phyloP scores from a whole-genome alignment of 306 rosid genomes.

The Vigna mungo region DNA sequence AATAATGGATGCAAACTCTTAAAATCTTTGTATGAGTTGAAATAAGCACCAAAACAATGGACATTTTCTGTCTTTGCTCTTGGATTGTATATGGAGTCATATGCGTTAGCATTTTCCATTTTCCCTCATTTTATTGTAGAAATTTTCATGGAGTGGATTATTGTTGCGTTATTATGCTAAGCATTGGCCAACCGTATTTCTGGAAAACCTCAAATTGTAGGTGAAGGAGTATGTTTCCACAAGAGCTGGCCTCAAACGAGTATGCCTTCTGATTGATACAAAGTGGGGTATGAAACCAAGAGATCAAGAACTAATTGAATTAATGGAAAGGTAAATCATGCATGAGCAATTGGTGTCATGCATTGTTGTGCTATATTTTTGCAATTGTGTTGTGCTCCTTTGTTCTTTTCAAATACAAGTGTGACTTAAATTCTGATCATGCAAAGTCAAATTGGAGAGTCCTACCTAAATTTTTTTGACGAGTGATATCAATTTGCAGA shows the following conservation, averaged over 20 bases:
- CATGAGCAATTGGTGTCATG: slow-evolving; percentile 5
- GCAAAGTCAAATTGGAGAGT: slow-evolving; percentile 12
- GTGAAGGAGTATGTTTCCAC: slow-evolving; percentile 94
- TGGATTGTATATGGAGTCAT: neutral
- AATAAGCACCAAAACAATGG: no score
- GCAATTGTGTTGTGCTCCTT: neutral
- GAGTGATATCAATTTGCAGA: slow-evolving; percentile 55
- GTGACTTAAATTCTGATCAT: slow-evolving; percentile 22
- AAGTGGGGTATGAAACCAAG: slow-evolving; percentile 99
- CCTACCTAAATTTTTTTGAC: slow-evolving; percentile 27
- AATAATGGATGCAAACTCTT: no score
- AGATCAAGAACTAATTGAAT: slow-evolving; percentile 80
- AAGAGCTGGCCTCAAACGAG: slow-evolving; percentile 82
- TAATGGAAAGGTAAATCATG: slow-evolving; percentile 87
- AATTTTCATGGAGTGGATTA: slow-evolving; percentile 2
- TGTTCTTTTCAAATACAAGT: neutral
- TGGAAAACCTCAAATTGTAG: slow-evolving; percentile 51
- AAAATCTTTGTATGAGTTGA: no score
- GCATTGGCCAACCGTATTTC: neutral
- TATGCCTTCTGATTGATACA: slow-evolving; percentile 89
- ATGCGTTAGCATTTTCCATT: slow-evolving; percentile 19
- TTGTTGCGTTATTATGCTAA: slow-evolving; percentile 14
- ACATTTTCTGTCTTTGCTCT: neutral
- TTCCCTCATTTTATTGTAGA: slow-evolving; percentile 4
- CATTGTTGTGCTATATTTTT: neutral